A percentile compares a stretch with the other conserved stretches of the same genome.
Evolutionary conservation across 1,139 yeast species (phyloP).

Genomic region (Torulaspora pretoriensis): DNA sequence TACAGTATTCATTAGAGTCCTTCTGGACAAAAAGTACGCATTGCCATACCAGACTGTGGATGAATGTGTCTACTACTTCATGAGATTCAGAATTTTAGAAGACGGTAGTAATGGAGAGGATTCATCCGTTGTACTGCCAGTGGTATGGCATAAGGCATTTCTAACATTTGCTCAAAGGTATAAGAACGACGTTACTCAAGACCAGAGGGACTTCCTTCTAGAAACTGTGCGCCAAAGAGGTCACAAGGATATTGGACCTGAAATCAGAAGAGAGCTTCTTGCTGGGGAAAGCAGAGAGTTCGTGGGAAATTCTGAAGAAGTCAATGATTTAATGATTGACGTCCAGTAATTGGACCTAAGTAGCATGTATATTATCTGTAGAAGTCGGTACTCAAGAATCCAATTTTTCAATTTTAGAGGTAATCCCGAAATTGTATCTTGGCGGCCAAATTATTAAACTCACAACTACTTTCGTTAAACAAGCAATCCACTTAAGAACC

Average conservation of each 20-base stretch:
- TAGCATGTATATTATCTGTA: not conserved
- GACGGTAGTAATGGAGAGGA: conserved; percentile 41
- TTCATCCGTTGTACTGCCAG: conserved; percentile 68
- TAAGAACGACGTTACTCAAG: conserved; percentile 95
- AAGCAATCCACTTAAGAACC: not conserved
- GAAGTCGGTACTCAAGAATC: not conserved
- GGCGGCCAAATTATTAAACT: not conserved
- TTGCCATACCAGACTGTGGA: conserved; percentile 95
- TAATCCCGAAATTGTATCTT: not conserved
- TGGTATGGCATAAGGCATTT: conserved; percentile 96
- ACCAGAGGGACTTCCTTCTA: conserved; percentile 87
- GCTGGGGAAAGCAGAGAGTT: conserved; percentile 64
- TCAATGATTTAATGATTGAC: conserved; percentile 35
- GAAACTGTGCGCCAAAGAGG: conserved; percentile 89
- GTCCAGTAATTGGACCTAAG: conserved; percentile 9
- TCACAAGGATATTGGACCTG: conserved; percentile 88
- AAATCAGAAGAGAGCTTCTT: conserved; percentile 84
- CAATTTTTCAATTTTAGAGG: not conserved
- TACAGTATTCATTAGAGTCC: conserved; percentile 81
- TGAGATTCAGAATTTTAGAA: conserved; percentile 68
- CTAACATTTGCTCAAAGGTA: conserved; percentile 92
- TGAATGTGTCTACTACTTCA: conserved; percentile 90
- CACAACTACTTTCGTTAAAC: not conserved
- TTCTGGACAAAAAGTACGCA: conserved; percentile 92
- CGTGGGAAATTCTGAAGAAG: conserved; percentile 22